Percentiles rank a stretch among this genome's conserved stretches.
These are phyloP conservation scores for Astraeus odoratus DNA, from an alignment of 768 basidiomycete species.

Conservation along the genomic window DNA sequence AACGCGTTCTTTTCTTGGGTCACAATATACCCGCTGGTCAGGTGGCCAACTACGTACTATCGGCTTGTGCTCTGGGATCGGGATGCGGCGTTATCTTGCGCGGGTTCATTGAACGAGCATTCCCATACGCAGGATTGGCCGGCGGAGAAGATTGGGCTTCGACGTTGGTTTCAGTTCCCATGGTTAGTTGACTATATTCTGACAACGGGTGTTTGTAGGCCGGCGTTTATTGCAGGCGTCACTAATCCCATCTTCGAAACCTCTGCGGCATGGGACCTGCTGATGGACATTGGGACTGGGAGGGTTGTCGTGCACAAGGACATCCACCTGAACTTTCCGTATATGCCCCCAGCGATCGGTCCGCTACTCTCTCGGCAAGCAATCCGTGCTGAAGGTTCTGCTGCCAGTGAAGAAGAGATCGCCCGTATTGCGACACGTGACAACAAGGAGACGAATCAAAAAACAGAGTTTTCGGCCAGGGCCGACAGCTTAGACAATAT, in stretches of 20 bases:
- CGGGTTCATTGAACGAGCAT: slow-evolving; percentile 87
- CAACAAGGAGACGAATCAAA: slow-evolving; percentile 49
- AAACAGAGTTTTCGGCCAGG: slow-evolving; percentile 49
- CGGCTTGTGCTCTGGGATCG: slow-evolving; percentile 89
- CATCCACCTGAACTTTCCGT: slow-evolving; percentile 54
- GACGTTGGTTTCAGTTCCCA: slow-evolving; percentile 47
- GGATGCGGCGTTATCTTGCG: slow-evolving; percentile 80
- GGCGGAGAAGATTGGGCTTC: slow-evolving; percentile 87
- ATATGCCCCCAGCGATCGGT: slow-evolving; percentile 33
- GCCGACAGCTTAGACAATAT: slow-evolving; percentile 65
- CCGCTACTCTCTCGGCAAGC: slow-evolving; percentile 51
- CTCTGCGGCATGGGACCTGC: slow-evolving; percentile 82
- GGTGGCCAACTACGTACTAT: slow-evolving; percentile 87
- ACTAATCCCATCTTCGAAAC: slow-evolving; percentile 96
- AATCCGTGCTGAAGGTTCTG: slow-evolving; percentile 57
- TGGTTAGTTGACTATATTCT: not conserved
- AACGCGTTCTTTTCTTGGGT: slow-evolving; percentile 94
- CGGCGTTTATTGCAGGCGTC: slow-evolving; percentile 94
- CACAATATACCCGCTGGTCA: slow-evolving; percentile 84
- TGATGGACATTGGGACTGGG: slow-evolving; percentile 86
- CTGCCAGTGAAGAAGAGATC: slow-evolving; percentile 65
- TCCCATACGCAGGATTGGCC: slow-evolving; percentile 90
- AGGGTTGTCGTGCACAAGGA: slow-evolving; percentile 86
- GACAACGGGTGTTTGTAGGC: slow-evolving; percentile 36
- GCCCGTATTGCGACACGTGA: slow-evolving; percentile 41